These are phyloP conservation scores for Penstemon eatonii DNA, from an alignment of 257 asterid genomes.

Conservation along the genomic window DNA sequence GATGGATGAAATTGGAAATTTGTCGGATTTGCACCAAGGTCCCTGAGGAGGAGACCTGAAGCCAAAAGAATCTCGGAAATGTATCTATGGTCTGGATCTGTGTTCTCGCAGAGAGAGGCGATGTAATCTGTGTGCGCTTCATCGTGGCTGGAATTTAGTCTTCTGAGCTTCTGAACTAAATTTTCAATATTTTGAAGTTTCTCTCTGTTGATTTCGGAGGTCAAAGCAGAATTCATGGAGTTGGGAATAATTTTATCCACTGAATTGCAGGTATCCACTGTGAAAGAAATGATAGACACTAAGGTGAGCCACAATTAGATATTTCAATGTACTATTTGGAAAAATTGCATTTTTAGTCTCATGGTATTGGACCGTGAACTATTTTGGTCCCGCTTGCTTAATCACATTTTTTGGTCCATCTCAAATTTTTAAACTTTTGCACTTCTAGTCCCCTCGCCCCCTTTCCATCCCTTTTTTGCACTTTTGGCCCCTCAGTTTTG, in stretches of 20 bases:
- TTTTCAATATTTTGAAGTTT: slow-evolving; percentile 76
- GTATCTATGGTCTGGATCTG: slow-evolving; percentile 78
- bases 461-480: too few species aligned
- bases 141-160: slow-evolving; percentile 88
- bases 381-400: too few species aligned
- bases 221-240: slow-evolving; percentile 33
- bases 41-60: slow-evolving; percentile 90
- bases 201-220: slow-evolving; percentile 50
- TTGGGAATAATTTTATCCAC: slow-evolving; percentile 26
- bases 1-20: slow-evolving; percentile 81
- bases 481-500: too few species aligned
- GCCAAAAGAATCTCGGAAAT: slow-evolving; percentile 85
- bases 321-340: too few species aligned
- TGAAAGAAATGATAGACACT: slow-evolving; percentile 24
- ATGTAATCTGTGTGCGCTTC: slow-evolving; percentile 87
- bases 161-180: slow-evolving; percentile 75
- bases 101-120: slow-evolving; percentile 86
- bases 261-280: slow-evolving; percentile 44
- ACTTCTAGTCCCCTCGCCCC: too few species aligned
- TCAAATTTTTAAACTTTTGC: too few species aligned
- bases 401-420: too few species aligned
- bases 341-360: too few species aligned
- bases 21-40: slow-evolving; percentile 60
- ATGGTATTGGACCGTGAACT: too few species aligned
- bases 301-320: background rate